Base-by-base conservation (phyloP, 2,329 filamentous ascomycete genomes). In the Calycina marina region DNA sequence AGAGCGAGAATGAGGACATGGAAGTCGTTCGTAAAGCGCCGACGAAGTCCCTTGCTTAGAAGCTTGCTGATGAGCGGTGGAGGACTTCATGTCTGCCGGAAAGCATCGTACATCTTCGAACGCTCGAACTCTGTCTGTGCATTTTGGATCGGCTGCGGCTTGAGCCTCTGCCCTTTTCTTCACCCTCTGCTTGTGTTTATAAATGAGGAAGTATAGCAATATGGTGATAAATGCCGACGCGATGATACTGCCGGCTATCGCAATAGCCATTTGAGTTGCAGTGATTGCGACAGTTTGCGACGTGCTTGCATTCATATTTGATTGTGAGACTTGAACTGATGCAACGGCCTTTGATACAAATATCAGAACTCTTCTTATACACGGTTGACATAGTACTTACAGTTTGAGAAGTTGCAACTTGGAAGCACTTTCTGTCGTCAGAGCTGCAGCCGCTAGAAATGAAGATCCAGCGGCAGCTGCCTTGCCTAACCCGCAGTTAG, bases 151-250 rank as follows among this genome's bases (percentile, higher is more conserved):
- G 10, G 25, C 13, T 11, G 2, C 10, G 9, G 25, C 8, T 27
- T 14, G 10, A 8, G 10, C 8, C 13, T 27, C 14, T n/a, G 25
- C 13, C 13, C 14, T 27, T 13, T 9, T 28, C 13, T 12, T 12
- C 2, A 13, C 25, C 14, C 3, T 28, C 18, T 41, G 45, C 16
- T 44, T 48, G 18, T 50, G 40, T n/a, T 56, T 51, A 8, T 52
- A 37, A 15, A 60, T 46, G 12, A 58, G 42, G 24, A 55, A 56
- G 36, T 58, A 56, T 15, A 49, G 47, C 3, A 54, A 30, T 4
- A 59, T 52, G 1, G 56, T 59, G 18, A 62, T 45, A 13, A 63
- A 42, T 1, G 56, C 52, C 3, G 56, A 56, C n/a, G 54, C 59
- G 30, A 62, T 46, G 18, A 62, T 56, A 29, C 55, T 56, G 10